These are phyloP conservation scores for Phytophthora pinifolia DNA, from an alignment of 352 stramenopile genomes.

Conservation along the genomic window DNA sequence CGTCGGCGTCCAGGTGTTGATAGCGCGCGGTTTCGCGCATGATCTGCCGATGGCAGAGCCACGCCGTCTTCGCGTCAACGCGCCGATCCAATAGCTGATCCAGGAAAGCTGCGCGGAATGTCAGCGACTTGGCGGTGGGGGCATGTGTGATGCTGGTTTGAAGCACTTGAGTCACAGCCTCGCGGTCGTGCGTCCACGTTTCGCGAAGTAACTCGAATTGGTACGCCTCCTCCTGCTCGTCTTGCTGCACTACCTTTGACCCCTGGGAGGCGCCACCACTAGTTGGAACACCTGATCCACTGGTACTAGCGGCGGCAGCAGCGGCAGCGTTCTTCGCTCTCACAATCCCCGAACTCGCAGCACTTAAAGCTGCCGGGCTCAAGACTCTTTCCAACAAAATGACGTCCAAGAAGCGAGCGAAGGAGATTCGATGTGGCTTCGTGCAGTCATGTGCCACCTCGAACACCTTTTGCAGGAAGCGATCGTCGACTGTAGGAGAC, in stretches of 20 bases:
- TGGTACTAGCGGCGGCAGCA: not conserved
- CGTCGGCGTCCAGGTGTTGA: constrained; percentile 61
- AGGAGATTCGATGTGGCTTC: constrained; percentile 64
- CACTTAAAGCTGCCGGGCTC: constrained; percentile 26
- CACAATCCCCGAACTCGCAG: constrained; percentile 18
- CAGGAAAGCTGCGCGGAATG: constrained; percentile 67
- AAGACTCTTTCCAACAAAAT: constrained; percentile 56
- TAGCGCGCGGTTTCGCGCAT: constrained; percentile 75
- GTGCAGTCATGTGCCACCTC: constrained; percentile 57
- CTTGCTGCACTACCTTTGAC: constrained; percentile 11
- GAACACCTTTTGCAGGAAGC: constrained; percentile 62
- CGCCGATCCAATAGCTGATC: constrained; percentile 59
- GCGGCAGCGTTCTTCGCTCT: constrained; percentile 26
- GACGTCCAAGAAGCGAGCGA: constrained; percentile 58
- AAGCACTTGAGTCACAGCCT: constrained; percentile 47
- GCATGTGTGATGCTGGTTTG: constrained; percentile 55
- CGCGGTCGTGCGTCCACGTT: constrained; percentile 64
- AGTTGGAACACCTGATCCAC: not conserved
- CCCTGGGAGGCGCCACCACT: not conserved
- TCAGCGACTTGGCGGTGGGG: constrained; percentile 54
- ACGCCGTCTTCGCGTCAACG: constrained; percentile 78
- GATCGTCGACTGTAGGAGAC: constrained; percentile 50
- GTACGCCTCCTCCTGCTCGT: constrained; percentile 70
- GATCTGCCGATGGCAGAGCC: constrained; percentile 78
- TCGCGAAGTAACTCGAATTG: constrained; percentile 74